Conservation (phyloP, 164 flowering plant genomes). For the Echeveria elegans region DNA sequence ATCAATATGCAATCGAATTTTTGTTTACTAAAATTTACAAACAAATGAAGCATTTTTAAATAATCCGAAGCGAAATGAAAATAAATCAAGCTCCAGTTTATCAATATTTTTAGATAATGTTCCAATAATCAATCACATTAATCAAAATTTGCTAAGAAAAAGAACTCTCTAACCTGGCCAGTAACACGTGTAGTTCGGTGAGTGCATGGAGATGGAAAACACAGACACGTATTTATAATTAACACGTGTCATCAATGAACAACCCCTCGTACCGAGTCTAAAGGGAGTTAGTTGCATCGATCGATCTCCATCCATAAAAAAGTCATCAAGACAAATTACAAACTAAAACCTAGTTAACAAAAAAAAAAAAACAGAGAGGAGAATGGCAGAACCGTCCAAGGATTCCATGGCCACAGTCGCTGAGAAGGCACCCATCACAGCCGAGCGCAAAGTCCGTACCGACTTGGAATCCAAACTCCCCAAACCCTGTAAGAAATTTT, state of each 20-base stretch:
- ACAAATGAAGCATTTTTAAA: no score
- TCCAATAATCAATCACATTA: no score
- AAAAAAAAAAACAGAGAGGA: neutral
- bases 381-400: constrained; percentile 10
- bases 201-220: neutral
- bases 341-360: neutral
- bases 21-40: no score
- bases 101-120: no score
- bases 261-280: neutral
- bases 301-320: neutral
- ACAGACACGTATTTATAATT: neutral
- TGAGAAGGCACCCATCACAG: constrained; percentile 22
- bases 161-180: no score
- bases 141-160: no score
- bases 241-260: constrained; percentile 4
- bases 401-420: constrained; percentile 22
- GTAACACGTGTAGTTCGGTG: neutral
- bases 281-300: constrained; percentile 5
- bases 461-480: constrained; percentile 18
- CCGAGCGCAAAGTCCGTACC: constrained; percentile 15
- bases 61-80: no score
- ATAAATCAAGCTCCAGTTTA: no score
- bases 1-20: no score
- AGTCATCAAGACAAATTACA: neutral
- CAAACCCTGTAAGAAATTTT: constrained; percentile 17